phyloP scores from a whole-genome alignment of 495 filamentous ascomycete species.

The Ascodesmis nigricans region DNA sequence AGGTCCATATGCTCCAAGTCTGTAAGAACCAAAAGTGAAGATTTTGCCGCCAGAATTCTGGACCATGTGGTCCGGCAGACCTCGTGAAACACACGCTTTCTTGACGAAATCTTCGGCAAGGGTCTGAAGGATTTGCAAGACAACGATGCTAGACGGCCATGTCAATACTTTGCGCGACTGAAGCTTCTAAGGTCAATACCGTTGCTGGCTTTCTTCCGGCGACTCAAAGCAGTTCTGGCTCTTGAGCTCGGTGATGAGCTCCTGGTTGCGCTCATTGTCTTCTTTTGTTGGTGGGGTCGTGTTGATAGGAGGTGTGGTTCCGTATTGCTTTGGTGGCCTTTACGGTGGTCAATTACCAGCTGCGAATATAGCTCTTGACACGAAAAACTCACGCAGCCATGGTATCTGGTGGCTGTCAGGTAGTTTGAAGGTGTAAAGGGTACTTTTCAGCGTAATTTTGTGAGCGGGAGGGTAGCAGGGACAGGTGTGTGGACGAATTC shows the following conservation, averaged over 20 bases:
- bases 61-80: constrained; percentile 49
- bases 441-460: too few species aligned
- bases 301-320: constrained; percentile 72
- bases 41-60: constrained; percentile 71
- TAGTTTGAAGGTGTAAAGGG: too few species aligned
- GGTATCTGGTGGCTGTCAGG: too few species aligned
- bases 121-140: constrained; percentile 49
- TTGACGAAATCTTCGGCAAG: constrained; percentile 70
- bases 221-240: constrained; percentile 79
- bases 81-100: constrained; percentile 41
- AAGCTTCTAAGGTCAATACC: too few species aligned
- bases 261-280: constrained; percentile 52
- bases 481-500: too few species aligned
- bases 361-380: constrained; percentile 9
- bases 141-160: constrained; percentile 16
- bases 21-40: constrained; percentile 86
- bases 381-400: constrained; percentile 7
- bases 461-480: too few species aligned
- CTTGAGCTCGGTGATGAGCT: constrained; percentile 60
- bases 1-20: constrained; percentile 81
- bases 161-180: too few species aligned
- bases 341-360: background rate
- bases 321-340: constrained; percentile 33
- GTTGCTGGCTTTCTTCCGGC: constrained; percentile 52
- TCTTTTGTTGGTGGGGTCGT: constrained; percentile 44